Conservation (phyloP, 805 yeast genomes). For the Maudiozyma serrabonitensis region DNA sequence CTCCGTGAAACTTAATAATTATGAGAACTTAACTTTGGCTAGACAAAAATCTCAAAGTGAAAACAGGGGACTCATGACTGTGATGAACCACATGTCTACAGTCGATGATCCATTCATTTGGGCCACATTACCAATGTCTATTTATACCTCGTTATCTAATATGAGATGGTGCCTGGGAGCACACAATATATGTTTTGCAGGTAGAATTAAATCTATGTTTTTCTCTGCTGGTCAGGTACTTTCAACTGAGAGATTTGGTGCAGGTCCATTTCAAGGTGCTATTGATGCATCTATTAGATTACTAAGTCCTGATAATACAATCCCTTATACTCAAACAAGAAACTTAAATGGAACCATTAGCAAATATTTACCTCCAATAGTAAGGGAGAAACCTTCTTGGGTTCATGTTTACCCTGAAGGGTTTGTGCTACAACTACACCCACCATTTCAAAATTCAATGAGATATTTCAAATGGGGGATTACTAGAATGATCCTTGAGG, state of each 20-base stretch:
- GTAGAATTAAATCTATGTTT: conserved; percentile 40
- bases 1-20: conserved; percentile 50
- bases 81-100: conserved; percentile 87
- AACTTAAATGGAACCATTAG: not conserved
- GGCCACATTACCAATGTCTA: conserved; percentile 73
- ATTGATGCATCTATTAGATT: conserved; percentile 78
- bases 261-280: conserved; percentile 86
- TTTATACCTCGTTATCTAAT: conserved; percentile 49
- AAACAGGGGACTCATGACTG: conserved; percentile 67
- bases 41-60: conserved; percentile 53
- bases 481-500: conserved; percentile 70
- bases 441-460: conserved; percentile 80
- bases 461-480: conserved; percentile 95
- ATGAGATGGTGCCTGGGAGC: conserved; percentile 96
- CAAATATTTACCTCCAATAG: conserved; percentile 43
- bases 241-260: conserved; percentile 79
- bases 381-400: conserved; percentile 69
- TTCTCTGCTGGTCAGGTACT: conserved; percentile 86
- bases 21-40: conserved; percentile 57
- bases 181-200: conserved; percentile 74
- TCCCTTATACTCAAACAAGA: conserved; percentile 5
- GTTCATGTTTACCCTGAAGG: conserved; percentile 94
- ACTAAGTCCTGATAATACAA: conserved; percentile 59
- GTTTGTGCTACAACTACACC: conserved; percentile 73
- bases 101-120: conserved; percentile 89